These are phyloP conservation scores for Daphne laureola DNA, from an alignment of 441 rosid species.

Conservation along the genomic window DNA sequence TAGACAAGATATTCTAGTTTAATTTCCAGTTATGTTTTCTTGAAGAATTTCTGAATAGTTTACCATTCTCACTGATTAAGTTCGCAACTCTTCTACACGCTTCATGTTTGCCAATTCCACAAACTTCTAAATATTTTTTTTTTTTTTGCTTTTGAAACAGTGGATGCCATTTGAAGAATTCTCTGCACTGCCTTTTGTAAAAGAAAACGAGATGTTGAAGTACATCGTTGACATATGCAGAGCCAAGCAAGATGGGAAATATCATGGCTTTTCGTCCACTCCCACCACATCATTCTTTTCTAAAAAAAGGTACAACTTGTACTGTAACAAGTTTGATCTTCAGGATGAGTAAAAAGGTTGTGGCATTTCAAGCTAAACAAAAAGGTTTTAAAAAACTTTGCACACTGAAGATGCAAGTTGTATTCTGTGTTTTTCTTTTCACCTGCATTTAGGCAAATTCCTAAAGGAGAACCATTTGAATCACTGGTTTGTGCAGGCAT, in stretches of 20 bases:
- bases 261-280: conserved; percentile 53
- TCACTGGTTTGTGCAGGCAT: no score
- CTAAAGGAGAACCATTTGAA: no score
- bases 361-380: no score
- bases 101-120: background rate
- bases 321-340: conserved; percentile 32
- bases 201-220: conserved; percentile 34
- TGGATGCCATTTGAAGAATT: conserved; percentile 85
- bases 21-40: background rate
- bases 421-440: no score
- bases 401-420: no score
- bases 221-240: conserved; percentile 36
- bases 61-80: no score
- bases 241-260: conserved; percentile 39
- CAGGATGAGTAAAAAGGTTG: no score
- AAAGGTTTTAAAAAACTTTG: no score
- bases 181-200: conserved; percentile 43
- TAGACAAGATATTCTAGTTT: background rate
- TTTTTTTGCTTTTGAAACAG: conserved; percentile 21
- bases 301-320: conserved; percentile 25
- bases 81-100: background rate
- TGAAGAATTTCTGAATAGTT: background rate
- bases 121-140: background rate
- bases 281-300: conserved; percentile 26
- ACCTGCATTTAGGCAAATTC: no score